A percentile compares a stretch with the other conserved stretches of the same genome.
Conservation (phyloP, 2,329 filamentous ascomycete genomes). For the Tolypocladium amazonense region DNA sequence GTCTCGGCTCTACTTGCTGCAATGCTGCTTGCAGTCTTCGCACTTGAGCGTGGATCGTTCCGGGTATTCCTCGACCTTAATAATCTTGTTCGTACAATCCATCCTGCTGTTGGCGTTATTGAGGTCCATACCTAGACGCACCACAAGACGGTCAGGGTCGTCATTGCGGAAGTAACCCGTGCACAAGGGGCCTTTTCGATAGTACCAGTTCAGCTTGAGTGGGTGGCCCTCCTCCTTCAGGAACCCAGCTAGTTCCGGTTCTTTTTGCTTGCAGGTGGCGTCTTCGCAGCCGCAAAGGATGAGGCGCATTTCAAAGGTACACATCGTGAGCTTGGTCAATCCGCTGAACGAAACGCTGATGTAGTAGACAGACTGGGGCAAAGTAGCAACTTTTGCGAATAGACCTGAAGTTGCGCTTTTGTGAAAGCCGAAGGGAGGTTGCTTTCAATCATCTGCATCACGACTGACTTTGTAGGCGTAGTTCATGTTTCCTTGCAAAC, state of each 20-base stretch:
- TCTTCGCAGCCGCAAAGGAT: constrained; percentile 4
- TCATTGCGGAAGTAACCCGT: constrained; percentile 2
- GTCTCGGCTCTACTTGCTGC: not conserved
- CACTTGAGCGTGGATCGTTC: not conserved
- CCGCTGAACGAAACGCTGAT: too few relatives aligned
- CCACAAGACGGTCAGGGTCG: constrained; percentile 2
- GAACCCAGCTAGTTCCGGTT: not conserved
- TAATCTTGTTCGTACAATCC: constrained; percentile 4
- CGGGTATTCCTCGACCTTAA: not conserved
- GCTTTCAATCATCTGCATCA: not conserved
- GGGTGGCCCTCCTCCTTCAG: not conserved
- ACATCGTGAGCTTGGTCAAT: not conserved
- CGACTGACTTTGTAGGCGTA: not conserved
- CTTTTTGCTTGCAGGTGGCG: constrained; percentile 1
- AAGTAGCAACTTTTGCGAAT: not conserved
- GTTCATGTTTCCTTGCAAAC: not conserved
- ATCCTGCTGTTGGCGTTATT: constrained; percentile 4
- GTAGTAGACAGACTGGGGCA: not conserved
- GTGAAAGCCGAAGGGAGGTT: not conserved
- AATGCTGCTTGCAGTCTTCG: not conserved
- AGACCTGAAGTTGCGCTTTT: too few relatives aligned
- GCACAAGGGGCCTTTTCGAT: not conserved
- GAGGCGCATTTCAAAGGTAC: constrained; percentile 1
- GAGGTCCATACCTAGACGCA: constrained; percentile 2
- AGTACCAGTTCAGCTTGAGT: not conserved